Evolutionary conservation across 2,329 filamentous ascomycete species (phyloP).

Genomic region (Cordyceps cicadae): DNA sequence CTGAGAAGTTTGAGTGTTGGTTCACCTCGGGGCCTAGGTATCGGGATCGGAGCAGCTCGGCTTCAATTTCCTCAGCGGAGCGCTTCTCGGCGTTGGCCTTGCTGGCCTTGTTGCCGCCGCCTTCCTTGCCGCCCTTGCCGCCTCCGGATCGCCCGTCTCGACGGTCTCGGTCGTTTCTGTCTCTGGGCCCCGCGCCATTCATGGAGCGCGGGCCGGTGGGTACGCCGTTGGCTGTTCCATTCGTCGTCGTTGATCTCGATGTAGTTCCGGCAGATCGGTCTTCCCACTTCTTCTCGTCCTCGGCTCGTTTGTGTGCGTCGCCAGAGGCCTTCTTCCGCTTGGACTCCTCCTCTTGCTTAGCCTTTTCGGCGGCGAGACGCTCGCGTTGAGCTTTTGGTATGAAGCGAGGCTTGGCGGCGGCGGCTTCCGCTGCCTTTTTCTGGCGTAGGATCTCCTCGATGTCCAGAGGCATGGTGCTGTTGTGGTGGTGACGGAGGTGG

Average conservation of each 20-base stretch:
- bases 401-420: constrained; percentile 80
- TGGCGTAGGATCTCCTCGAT: constrained; percentile 79
- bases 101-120: constrained; percentile 25
- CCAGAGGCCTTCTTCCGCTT: constrained; percentile 40
- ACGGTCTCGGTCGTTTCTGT: constrained; percentile 39
- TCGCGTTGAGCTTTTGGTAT: constrained; percentile 77
- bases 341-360: constrained; percentile 58
- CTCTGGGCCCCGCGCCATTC: constrained; percentile 25
- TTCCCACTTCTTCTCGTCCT: constrained; percentile 45
- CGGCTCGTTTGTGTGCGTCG: constrained; percentile 62
- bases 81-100: constrained; percentile 29
- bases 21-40: constrained; percentile 92
- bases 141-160: constrained; percentile 34
- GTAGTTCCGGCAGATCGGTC: constrained; percentile 21
- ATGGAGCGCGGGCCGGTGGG: constrained; percentile 61
- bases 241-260: constrained; percentile 19
- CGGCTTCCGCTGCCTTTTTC: constrained; percentile 79
- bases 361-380: constrained; percentile 68
- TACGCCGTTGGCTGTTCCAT: constrained; percentile 25
- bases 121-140: constrained; percentile 21
- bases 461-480: constrained; percentile 46
- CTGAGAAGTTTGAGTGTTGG: constrained; percentile 74
- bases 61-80: constrained; percentile 57
- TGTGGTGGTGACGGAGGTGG: neutral
- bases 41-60: constrained; percentile 63